Evolutionary conservation across 164 flowering plant species (phyloP).

Genomic region (Amborella trichopoda): DNA sequence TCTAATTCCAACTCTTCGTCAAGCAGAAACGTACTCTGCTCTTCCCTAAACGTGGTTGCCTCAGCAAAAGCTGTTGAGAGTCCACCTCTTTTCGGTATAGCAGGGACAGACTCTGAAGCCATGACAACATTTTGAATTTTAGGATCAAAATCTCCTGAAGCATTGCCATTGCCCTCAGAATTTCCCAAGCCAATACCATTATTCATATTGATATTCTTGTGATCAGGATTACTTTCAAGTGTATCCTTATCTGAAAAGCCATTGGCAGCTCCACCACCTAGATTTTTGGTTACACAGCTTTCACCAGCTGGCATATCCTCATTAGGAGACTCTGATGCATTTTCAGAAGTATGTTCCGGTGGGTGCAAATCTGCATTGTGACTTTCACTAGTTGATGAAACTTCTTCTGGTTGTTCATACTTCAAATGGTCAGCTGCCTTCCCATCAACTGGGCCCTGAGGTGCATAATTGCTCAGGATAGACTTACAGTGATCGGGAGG

Average conservation of each 20-base stretch:
- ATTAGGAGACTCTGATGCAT: constrained; percentile 4
- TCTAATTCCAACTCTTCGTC: constrained; percentile 89
- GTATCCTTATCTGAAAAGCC: constrained; percentile 1
- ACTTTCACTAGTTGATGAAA: constrained; percentile 4
- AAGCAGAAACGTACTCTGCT: constrained; percentile 56
- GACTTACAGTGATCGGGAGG: too few species aligned
- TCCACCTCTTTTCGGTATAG: constrained; percentile 14
- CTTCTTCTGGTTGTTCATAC: constrained; percentile 6
- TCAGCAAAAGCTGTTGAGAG: constrained; percentile 39
- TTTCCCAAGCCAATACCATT: constrained; percentile 2
- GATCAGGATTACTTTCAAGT: neutral
- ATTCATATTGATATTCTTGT: constrained; percentile 3
- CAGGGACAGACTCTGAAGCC: constrained; percentile 6
- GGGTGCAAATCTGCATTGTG: constrained; percentile 6
- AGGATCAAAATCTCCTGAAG: constrained; percentile 6
- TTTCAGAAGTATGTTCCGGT: constrained; percentile 7
- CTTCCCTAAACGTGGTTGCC: constrained; percentile 7
- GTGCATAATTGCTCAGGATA: too few species aligned
- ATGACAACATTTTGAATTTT: constrained; percentile 8
- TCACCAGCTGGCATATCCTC: constrained; percentile 8
- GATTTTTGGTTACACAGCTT: too few species aligned
- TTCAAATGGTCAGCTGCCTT: constrained; percentile 1
- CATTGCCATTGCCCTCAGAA: constrained; percentile 9
- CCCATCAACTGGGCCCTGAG: constrained; percentile 13
- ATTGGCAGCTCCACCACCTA: too few species aligned